Base-by-base conservation (phyloP, 2,329 filamentous ascomycete species). In the Thelonectria rubi region DNA sequence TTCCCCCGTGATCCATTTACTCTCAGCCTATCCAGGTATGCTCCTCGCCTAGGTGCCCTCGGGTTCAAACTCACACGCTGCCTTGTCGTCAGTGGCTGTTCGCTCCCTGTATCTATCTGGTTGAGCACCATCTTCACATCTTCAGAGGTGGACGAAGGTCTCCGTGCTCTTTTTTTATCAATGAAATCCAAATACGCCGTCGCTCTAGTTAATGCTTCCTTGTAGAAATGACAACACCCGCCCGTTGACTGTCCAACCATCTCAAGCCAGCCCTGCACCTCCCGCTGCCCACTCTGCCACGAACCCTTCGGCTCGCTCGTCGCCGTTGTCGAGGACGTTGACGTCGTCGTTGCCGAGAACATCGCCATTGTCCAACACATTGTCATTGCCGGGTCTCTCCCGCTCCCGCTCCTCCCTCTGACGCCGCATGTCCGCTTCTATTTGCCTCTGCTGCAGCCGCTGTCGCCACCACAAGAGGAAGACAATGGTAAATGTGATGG, bases 401-500 rank as follows among this genome's bases (percentile, higher is more conserved):
- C 26, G 26, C 26, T 30, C 26, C 26, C 26, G 26, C 10, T 30
- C 26, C 26, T 30, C 26, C 8, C 26, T 30, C 26, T 30, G 26
- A 30, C 26, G 26, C 26, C 10, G 26, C 26, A 30, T 30, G 26
- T 30, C 26, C 8, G 10, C 26, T 30, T 75, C 70, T n/a, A 67
- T 72, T 53, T 84, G 82, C 30, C 80, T 82, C 67, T 89, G 81
- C 72, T 92, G 90, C 62, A 88, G 81, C 72, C 87, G 88, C 65
- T 92, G 89, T 18, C 92, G 83, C 75, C 95, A 94, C 77, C 93
- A 97, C 15, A 98, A 84, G 32, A 98, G 80, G 54, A 91, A 86
- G 0, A 91, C 87, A 55, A 98, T 82, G 1, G 88, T 87, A 14
- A 88, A 88, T 0, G 91, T 89, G 14, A 98, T 80, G 1, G 86